A percentile compares a stretch with the other conserved stretches of the same genome.
Evolutionary conservation across 2,329 filamentous ascomycete genomes (phyloP).

Genomic region (Esteya vermicola): DNA sequence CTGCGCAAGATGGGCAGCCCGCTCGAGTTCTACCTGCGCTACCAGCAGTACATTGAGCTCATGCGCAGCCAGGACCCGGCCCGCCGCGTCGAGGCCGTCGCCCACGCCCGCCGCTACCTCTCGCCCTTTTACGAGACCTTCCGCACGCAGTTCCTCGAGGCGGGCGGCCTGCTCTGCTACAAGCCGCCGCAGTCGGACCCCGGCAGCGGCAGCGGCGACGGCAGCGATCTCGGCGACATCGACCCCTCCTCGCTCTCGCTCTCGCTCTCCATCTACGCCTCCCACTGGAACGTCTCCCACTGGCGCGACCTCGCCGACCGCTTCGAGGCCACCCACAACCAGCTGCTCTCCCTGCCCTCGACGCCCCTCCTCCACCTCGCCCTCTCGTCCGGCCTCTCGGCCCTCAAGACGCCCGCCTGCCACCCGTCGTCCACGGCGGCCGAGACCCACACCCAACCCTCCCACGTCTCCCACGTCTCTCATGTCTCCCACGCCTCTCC

Average conservation of each 20-base stretch:
- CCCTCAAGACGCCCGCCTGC: conserved; percentile 89
- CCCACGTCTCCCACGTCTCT: neutral
- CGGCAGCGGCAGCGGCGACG: no score
- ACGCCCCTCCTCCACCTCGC: conserved; percentile 82
- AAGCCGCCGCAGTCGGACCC: conserved; percentile 40
- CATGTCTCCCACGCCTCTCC: neutral
- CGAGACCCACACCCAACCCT: neutral
- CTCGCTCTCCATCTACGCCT: conserved; percentile 28
- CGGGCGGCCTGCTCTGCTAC: conserved; percentile 70
- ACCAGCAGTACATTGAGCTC: conserved; percentile 92
- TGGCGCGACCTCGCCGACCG: conserved; percentile 66
- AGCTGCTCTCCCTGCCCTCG: conserved; percentile 66
- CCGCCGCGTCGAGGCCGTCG: conserved; percentile 62
- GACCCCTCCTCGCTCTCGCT: neutral
- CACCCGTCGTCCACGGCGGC: conserved; percentile 45
- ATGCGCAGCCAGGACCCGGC: conserved; percentile 50
- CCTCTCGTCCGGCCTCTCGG: conserved; percentile 78
- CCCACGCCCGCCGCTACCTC: conserved; percentile 72
- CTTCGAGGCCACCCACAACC: conserved; percentile 78
- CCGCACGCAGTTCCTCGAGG: conserved; percentile 52
- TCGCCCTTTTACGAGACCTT: conserved; percentile 55
- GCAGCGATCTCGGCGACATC: no score
- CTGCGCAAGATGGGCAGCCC: conserved; percentile 79
- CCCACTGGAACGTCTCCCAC: conserved; percentile 57
- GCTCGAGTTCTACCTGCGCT: conserved; percentile 81